Percentiles rank a stretch among this genome's conserved stretches.
Evolutionary conservation across 2,329 filamentous ascomycete species (phyloP).

Genomic region (Xylaria hypoxylon): DNA sequence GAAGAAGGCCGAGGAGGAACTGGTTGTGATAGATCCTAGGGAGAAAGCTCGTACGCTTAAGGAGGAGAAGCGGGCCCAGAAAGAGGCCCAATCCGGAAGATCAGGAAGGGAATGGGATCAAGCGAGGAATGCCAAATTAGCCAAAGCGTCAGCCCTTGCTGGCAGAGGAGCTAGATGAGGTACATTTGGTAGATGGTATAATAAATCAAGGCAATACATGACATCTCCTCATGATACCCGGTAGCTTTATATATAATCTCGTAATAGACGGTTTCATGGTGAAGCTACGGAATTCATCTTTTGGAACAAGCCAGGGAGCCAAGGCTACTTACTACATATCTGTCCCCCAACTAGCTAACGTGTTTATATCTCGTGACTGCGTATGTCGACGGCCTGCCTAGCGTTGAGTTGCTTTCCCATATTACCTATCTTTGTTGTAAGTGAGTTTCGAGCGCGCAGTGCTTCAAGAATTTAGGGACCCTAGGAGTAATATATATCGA

Average conservation of each 20-base stretch:
- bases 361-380: no score
- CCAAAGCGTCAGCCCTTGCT: conserved; percentile 63
- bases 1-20: conserved; percentile 88
- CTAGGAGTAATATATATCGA: no score
- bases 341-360: no score
- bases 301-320: not conserved
- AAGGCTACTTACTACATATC: not conserved
- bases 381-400: no score
- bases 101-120: conserved; percentile 70
- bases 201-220: conserved; percentile 9
- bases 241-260: not conserved
- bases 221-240: not conserved
- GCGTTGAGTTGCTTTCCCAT: no score
- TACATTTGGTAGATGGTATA: not conserved
- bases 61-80: conserved; percentile 70
- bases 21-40: conserved; percentile 92
- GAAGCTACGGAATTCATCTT: not conserved
- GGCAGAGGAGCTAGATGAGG: conserved; percentile 67
- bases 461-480: no score
- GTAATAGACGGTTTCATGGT: not conserved
- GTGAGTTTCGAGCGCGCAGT: no score
- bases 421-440: no score
- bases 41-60: conserved; percentile 81
- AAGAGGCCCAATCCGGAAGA: conserved; percentile 63
- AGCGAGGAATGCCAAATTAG: conserved; percentile 67